phyloP scores from a whole-genome alignment of 108 stramenopile species.

The Ochromonas danica region DNA sequence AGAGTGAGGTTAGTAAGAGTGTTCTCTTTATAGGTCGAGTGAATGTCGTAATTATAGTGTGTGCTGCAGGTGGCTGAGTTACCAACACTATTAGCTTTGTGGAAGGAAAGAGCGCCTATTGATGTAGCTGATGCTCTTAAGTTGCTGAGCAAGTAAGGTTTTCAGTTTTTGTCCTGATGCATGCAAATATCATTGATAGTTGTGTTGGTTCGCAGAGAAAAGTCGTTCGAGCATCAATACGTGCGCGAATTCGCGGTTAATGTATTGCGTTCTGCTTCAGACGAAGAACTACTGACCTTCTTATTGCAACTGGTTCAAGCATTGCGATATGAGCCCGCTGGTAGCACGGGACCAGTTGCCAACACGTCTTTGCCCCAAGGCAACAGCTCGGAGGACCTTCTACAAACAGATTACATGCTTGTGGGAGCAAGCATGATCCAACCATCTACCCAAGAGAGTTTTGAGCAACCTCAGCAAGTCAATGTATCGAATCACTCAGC shows the following conservation, averaged over 20 bases:
- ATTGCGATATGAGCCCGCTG: slow-evolving; percentile 77
- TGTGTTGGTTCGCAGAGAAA: not conserved
- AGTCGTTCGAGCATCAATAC: slow-evolving; percentile 20
- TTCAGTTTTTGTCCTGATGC: not conserved
- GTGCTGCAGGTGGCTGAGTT: slow-evolving; percentile 76
- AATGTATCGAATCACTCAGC: not conserved
- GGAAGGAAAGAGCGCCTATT: slow-evolving; percentile 84
- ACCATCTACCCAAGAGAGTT: not conserved
- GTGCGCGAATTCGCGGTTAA: slow-evolving; percentile 92
- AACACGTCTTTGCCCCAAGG: not conserved
- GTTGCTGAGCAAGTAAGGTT: slow-evolving; percentile 72
- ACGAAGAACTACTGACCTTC: slow-evolving; percentile 87
- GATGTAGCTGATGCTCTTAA: slow-evolving; percentile 94
- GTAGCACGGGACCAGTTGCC: not conserved
- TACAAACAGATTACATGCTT: too few relatives aligned
- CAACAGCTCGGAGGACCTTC: too few relatives aligned
- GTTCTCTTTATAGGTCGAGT: too few relatives aligned
- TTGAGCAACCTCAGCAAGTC: not conserved
- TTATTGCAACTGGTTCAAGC: slow-evolving; percentile 97
- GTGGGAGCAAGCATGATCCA: not conserved
- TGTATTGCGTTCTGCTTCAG: slow-evolving; percentile 76
- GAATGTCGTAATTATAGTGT: too few relatives aligned
- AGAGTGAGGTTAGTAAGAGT: slow-evolving; percentile 89
- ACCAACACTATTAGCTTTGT: slow-evolving; percentile 68
- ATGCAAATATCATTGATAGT: not conserved